These are phyloP conservation scores for Cyclospora cayetanensis DNA, from an alignment of 169 alveolate species.

Conservation along the genomic window DNA sequence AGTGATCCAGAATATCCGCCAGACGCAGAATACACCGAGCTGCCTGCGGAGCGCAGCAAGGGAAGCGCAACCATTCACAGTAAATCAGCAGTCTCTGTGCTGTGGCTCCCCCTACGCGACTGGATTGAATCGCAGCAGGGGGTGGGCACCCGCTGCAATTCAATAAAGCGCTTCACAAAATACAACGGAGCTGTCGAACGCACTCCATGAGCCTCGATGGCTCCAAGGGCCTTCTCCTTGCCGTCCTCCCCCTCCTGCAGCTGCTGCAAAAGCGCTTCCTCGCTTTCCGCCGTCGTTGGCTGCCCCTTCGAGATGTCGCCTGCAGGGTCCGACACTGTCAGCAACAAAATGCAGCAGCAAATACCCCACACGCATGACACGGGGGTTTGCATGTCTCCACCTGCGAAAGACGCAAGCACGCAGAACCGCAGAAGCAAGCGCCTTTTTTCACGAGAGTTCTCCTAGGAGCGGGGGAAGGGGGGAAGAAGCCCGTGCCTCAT, in stretches of 20 bases:
- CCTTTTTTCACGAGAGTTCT: too few relatives aligned
- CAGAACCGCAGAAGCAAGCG: too few relatives aligned
- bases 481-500: too few relatives aligned
- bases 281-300: slow-evolving; percentile 56
- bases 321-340: slow-evolving; percentile 46
- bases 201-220: slow-evolving; percentile 45
- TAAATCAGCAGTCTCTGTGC: neutral
- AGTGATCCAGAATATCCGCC: slow-evolving; percentile 68
- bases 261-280: slow-evolving; percentile 68
- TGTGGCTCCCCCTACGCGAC: neutral
- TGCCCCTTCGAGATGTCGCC: slow-evolving; percentile 37
- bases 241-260: slow-evolving; percentile 70
- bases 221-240: slow-evolving; percentile 54
- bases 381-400: slow-evolving; percentile 71
- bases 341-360: slow-evolving; percentile 71
- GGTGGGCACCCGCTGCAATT: too few relatives aligned
- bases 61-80: neutral
- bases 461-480: neutral
- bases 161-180: too few relatives aligned
- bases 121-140: neutral
- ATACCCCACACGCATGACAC: slow-evolving; percentile 72
- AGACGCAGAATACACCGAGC: slow-evolving; percentile 71
- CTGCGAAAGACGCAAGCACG: neutral
- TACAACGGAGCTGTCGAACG: neutral
- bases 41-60: slow-evolving; percentile 31